A percentile compares a stretch with the other conserved stretches of the same genome.
These are phyloP conservation scores for Penicillium riverlandense DNA, from an alignment of 495 filamentous ascomycete species.

Conservation along the genomic window DNA sequence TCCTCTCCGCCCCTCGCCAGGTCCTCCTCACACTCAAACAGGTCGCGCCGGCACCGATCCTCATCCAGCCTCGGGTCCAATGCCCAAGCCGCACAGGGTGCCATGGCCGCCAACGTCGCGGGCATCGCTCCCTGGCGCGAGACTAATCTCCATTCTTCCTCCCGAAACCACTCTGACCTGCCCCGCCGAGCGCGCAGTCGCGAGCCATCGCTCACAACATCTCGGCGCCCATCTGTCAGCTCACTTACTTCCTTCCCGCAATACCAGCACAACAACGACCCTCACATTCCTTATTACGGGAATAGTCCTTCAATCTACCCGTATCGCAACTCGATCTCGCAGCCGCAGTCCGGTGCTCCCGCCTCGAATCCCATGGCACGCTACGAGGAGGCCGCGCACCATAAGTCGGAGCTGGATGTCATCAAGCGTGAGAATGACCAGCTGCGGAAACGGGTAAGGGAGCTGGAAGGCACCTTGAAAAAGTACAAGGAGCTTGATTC, in stretches of 20 bases:
- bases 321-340: conserved; percentile 25
- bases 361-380: conserved; percentile 23
- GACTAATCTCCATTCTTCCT: conserved; percentile 12
- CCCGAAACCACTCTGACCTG: no score
- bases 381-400: conserved; percentile 65
- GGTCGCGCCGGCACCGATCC: conserved; percentile 55
- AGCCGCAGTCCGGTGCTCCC: conserved; percentile 18
- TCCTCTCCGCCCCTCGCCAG: conserved; percentile 42
- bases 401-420: conserved; percentile 63
- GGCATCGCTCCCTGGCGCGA: conserved; percentile 45
- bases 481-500: conserved; percentile 11
- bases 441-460: conserved; percentile 63
- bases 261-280: conserved; percentile 23
- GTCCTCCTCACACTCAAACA: conserved; percentile 40
- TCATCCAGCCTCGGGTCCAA: conserved; percentile 54
- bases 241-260: conserved; percentile 27
- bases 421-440: conserved; percentile 76
- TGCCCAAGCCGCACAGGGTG: conserved; percentile 38
- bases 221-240: conserved; percentile 34
- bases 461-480: conserved; percentile 51
- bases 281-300: conserved; percentile 10
- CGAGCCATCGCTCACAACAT: conserved; percentile 31
- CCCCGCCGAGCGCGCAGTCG: conserved; percentile 27
- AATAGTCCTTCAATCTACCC: conserved; percentile 20
- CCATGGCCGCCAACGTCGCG: conserved; percentile 34